Evolutionary conservation across 306 rosid genomes (phyloP), one percentile per base, ranked within the genome.

Genomic region (Senna tora): DNA sequence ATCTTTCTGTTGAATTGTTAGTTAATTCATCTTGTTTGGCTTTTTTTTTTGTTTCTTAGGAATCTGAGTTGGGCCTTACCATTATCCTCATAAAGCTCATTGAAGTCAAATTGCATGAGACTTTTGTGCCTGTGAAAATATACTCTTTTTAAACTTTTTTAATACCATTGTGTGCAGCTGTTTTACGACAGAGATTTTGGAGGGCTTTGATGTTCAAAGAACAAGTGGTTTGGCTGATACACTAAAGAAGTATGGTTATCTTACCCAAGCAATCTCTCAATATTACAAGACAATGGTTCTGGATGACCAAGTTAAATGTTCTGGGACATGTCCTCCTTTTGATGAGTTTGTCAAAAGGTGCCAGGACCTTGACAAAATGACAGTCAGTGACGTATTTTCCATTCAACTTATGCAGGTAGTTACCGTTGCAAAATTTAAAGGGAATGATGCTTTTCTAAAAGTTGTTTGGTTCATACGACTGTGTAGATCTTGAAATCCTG

Each of bases 331-430:
- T 75, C 91, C 97, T 73, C 75, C 85, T 62, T 83, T 70, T 74
- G 79, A 79, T 62, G 94, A 89, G 51, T 94, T 91, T 79, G 43
- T 89, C 56, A 82, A 43, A 77, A 81, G 88, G 79, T 94, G 96
- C 80, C 90, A 89, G 79, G 96, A 91, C 71, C 69, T 87, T 43
- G 96, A 87, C 20, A 91, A 91, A 82, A 79, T 88, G 87, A 89
- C 94, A 15, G 91, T 94, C 77, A 91, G 93, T 56, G 98, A 94
- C 63, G 90, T 94, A 59, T 94, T 94, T 83, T 90, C 97, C 54
- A 79, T 77, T 80, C 98, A 94, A 81, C 98, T 94, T 60, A 94
- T 91, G 97, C 98, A 94, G 98, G 98, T 94, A 80, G 32, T 54
- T 25, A 25, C 56, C 6, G 55, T 63, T 68, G 28, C 1, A 33